A percentile compares a stretch with the other conserved stretches of the same genome.
Evolutionary conservation across 805 yeast genomes (phyloP).

Genomic region (Tetrapisispora fleetii): DNA sequence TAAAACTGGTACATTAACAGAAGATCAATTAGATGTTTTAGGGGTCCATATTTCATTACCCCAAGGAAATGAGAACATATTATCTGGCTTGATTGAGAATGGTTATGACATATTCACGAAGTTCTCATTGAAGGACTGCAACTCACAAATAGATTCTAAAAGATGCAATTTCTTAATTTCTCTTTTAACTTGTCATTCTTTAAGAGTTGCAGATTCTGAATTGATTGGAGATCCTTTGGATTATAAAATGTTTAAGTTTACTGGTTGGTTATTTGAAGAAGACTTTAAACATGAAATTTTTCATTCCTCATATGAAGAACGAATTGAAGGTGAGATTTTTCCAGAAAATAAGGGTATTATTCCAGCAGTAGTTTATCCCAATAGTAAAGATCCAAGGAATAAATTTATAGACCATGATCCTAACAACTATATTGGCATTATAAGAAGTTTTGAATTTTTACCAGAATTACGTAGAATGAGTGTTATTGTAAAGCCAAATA

Average conservation of each 20-base stretch:
- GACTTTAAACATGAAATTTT: constrained; percentile 38
- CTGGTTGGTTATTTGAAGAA: constrained; percentile 68
- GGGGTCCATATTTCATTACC: constrained; percentile 40
- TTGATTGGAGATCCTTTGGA: constrained; percentile 92
- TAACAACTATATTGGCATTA: constrained; percentile 35
- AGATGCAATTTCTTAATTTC: constrained; percentile 30
- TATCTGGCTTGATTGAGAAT: constrained; percentile 21
- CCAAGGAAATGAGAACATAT: constrained; percentile 11
- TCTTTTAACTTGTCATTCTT: constrained; percentile 69
- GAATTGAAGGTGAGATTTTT: constrained; percentile 30
- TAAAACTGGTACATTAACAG: constrained; percentile 95
- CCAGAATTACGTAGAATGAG: constrained; percentile 86
- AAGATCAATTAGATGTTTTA: constrained; percentile 87
- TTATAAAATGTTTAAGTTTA: constrained; percentile 84
- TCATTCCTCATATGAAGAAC: constrained; percentile 30
- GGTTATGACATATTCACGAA: constrained; percentile 19
- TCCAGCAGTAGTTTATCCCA: constrained; percentile 44
- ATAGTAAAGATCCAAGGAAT: constrained; percentile 20
- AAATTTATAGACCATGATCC: constrained; percentile 30
- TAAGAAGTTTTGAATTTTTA: constrained; percentile 67
- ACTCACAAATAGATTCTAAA: constrained; percentile 22
- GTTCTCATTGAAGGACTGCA: constrained; percentile 24
- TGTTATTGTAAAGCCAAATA: constrained; percentile 49
- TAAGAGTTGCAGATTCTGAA: constrained; percentile 68
- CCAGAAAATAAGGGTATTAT: constrained; percentile 36